These are phyloP conservation scores for Calendula officinalis DNA, from an alignment of 129 eudicot species.

Conservation along the genomic window DNA sequence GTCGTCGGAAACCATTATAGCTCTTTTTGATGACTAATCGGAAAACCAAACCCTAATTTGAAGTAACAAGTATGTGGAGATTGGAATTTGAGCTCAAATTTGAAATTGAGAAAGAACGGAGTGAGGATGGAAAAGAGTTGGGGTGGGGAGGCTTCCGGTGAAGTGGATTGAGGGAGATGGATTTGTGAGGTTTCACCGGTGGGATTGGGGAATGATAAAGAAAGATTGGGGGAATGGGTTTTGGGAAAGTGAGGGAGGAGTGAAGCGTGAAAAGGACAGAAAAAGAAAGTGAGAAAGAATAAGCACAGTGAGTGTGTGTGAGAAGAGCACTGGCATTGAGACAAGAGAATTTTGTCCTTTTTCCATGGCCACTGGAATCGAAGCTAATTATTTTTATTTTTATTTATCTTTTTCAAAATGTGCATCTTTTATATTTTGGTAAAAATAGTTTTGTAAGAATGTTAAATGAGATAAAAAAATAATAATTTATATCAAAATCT, in stretches of 20 bases:
- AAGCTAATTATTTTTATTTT: constrained; percentile 13
- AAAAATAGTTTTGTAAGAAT: neutral
- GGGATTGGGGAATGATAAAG: neutral
- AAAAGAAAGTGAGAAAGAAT: constrained; percentile 21
- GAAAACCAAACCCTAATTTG: constrained; percentile 21
- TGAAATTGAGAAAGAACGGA: neutral
- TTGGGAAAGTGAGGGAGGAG: constrained; percentile 30
- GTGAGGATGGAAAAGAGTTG: neutral
- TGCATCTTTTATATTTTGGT: neutral
- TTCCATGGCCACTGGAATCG: constrained; percentile 33
- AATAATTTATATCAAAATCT: no score
- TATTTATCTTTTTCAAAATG: neutral
- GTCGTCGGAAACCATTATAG: constrained; percentile 33
- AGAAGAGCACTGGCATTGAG: constrained; percentile 29
- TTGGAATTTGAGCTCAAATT: neutral
- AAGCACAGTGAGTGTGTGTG: constrained; percentile 14
- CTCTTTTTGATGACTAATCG: neutral
- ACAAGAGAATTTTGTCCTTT: constrained; percentile 42
- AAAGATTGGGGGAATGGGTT: constrained; percentile 8
- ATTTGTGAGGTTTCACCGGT: neutral
- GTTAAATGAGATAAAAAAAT: neutral
- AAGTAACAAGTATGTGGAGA: neutral
- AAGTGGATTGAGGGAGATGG: neutral
- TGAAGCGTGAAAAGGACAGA: constrained; percentile 20
- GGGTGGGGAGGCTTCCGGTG: neutral